phyloP scores from a whole-genome alignment of 352 stramenopile species.

The Globisporangium canariense region DNA sequence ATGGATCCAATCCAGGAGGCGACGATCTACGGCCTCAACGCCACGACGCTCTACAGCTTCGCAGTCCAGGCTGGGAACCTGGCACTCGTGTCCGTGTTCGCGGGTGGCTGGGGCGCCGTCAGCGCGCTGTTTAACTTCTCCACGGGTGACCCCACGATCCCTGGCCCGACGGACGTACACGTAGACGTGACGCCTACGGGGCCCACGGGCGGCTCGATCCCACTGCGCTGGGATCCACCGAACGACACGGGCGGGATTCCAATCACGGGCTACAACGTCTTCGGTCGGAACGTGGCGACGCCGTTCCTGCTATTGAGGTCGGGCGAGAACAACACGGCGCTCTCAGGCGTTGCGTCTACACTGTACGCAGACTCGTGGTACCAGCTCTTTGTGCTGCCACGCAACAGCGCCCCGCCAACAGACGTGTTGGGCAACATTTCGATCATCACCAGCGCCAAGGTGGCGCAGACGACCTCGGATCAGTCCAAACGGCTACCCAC shows the following conservation, averaged over 20 bases:
- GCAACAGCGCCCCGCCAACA: constrained; percentile 19
- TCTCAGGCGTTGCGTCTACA: constrained; percentile 18
- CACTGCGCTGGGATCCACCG: constrained; percentile 41
- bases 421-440: constrained; percentile 35
- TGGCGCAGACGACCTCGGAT: constrained; percentile 38
- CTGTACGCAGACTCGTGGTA: constrained; percentile 45
- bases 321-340: constrained; percentile 7
- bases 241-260: constrained; percentile 37
- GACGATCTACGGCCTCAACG: constrained; percentile 25
- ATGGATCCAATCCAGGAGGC: constrained; percentile 13
- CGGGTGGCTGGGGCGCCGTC: constrained; percentile 43
- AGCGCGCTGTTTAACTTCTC: constrained; percentile 29
- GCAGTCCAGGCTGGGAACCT: constrained; percentile 52
- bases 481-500: constrained; percentile 24
- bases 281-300: constrained; percentile 22
- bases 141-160: constrained; percentile 29
- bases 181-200: constrained; percentile 9
- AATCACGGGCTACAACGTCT: constrained; percentile 41
- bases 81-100: constrained; percentile 24
- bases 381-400: constrained; percentile 47
- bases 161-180: constrained; percentile 29
- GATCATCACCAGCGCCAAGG: constrained; percentile 25
- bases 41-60: constrained; percentile 39
- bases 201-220: constrained; percentile 53
- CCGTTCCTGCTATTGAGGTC: constrained; percentile 28